phyloP scores from a whole-genome alignment of 805 yeast species.

The Scheffersomyces coipomensis region DNA sequence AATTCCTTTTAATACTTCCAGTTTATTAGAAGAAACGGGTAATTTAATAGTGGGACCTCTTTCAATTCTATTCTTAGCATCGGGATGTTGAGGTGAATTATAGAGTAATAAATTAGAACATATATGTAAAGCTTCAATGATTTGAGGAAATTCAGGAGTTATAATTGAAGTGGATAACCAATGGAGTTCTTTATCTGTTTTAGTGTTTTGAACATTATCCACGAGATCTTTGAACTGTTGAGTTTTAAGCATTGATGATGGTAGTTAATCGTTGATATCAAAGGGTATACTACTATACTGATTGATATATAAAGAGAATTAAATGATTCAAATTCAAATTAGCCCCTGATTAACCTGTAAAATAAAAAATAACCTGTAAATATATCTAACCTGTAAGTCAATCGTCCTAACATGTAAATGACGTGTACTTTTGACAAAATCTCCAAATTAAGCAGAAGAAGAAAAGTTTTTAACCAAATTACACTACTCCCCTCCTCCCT shows the following conservation, averaged over 20 bases:
- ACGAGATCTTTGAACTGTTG: not conserved
- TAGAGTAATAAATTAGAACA: slow-evolving; percentile 35
- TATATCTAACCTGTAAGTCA: too few relatives aligned
- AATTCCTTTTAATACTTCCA: slow-evolving; percentile 60
- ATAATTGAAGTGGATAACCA: slow-evolving; percentile 25
- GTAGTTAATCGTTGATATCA: too few relatives aligned
- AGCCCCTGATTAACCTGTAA: too few relatives aligned
- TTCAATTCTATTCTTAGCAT: slow-evolving; percentile 19
- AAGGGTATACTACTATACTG: too few relatives aligned
- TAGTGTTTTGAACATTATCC: slow-evolving; percentile 1
- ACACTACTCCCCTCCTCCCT: too few relatives aligned
- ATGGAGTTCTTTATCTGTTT: slow-evolving; percentile 24
- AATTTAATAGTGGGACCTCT: slow-evolving; percentile 48
- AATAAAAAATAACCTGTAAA: too few relatives aligned
- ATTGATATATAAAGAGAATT: too few relatives aligned
- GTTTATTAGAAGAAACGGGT: slow-evolving; percentile 55
- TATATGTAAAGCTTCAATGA: slow-evolving; percentile 36
- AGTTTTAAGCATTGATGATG: not conserved
- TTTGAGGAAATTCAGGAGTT: slow-evolving; percentile 28
- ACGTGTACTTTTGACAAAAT: too few relatives aligned
- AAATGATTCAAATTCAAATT: too few relatives aligned
- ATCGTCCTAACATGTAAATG: too few relatives aligned
- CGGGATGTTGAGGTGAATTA: slow-evolving; percentile 37
- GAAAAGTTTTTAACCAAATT: too few relatives aligned
- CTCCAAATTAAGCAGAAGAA: too few relatives aligned